Percentiles rank a stretch among this genome's conserved stretches.
Evolutionary conservation across 2,329 filamentous ascomycete genomes (phyloP).

Genomic region (Colletotrichum godetiae): DNA sequence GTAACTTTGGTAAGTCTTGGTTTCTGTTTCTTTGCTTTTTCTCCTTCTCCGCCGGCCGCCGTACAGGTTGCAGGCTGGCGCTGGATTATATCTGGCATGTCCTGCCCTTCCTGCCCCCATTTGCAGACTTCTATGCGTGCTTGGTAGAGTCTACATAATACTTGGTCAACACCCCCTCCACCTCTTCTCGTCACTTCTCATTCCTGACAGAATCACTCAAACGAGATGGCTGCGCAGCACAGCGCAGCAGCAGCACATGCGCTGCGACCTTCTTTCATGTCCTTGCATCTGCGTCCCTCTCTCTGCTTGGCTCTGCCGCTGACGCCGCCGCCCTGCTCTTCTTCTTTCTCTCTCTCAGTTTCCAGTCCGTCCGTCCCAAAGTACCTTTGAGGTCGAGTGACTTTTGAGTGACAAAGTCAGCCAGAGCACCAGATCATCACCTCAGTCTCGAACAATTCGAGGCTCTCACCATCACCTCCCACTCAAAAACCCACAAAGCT

Average conservation of each 20-base stretch:
- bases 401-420: conserved; percentile 3
- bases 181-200: conserved; percentile 22
- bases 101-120: conserved; percentile 1
- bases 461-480: not conserved
- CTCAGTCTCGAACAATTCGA: not conserved
- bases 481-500: not conserved
- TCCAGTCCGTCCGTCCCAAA: not conserved
- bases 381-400: conserved; percentile 28
- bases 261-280: conserved; percentile 15
- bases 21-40: conserved; percentile 6
- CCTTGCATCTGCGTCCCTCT: not conserved
- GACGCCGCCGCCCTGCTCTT: not conserved
- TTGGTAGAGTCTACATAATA: not conserved
- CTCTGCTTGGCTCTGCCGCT: not conserved
- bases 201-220: conserved; percentile 30
- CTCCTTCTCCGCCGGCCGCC: not conserved
- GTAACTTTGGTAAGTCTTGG: not conserved
- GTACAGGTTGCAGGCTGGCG: not conserved
- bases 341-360: not conserved
- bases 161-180: not conserved
- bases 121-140: not conserved
- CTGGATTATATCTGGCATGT: conserved; percentile 23
- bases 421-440: not conserved
- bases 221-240: conserved; percentile 30
- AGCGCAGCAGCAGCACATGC: conserved; percentile 18